Conservation (phyloP, 371 early-diverging fungal genomes). For the Entomophthora muscae region DNA sequence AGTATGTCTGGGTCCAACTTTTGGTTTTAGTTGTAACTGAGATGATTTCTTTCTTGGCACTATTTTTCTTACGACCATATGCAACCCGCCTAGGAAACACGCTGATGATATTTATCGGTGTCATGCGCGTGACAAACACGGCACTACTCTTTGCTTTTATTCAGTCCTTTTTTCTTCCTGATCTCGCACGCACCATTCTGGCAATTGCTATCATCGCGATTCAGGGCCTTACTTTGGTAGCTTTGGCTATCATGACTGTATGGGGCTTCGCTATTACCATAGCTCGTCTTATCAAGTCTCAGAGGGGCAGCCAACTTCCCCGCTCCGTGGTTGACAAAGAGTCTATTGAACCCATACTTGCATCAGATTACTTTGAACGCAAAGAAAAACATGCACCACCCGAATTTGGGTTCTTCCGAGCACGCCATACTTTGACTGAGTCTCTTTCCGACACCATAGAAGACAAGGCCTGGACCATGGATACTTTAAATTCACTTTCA, state of each 20-base stretch:
- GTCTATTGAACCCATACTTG: not conserved
- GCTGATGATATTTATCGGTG: constrained; percentile 5
- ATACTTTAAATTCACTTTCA: too few relatives aligned
- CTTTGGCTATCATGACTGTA: constrained; percentile 1
- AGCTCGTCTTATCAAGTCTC: not conserved
- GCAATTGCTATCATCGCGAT: constrained; percentile 2
- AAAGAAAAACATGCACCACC: not conserved
- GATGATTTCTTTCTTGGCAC: constrained; percentile 1
- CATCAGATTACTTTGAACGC: not conserved
- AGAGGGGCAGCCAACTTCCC: not conserved
- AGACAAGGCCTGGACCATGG: too few relatives aligned
- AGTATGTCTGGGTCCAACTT: constrained; percentile 4
- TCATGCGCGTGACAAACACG: not conserved
- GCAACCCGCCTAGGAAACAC: constrained; percentile 1
- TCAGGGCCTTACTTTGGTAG: not conserved
- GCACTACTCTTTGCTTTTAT: constrained; percentile 5
- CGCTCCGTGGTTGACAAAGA: not conserved
- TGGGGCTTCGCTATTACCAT: not conserved
- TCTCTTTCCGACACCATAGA: too few relatives aligned
- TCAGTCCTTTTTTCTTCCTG: constrained; percentile 1
- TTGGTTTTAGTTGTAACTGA: not conserved
- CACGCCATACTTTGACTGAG: too few relatives aligned
- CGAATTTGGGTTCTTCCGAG: not conserved
- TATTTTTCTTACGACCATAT: constrained; percentile 3
- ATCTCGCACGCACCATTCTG: not conserved